phyloP scores from a whole-genome alignment of 2,329 filamentous ascomycete species.

The Verruconis gallopava region DNA sequence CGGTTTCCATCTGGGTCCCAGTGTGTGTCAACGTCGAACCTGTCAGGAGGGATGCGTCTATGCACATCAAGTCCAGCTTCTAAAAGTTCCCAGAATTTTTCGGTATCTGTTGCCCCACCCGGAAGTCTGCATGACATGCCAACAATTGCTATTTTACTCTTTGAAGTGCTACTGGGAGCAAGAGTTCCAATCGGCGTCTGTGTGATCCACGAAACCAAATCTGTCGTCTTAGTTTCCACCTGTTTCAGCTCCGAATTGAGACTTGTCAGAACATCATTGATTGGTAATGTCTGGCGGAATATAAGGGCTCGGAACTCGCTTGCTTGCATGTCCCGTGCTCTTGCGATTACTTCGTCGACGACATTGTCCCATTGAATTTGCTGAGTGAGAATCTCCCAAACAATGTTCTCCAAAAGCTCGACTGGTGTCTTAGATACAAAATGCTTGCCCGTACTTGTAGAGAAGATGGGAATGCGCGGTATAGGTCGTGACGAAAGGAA shows the following conservation, averaged over 20 bases:
- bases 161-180: not conserved
- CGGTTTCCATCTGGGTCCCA: conserved; percentile 2
- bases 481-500: not conserved
- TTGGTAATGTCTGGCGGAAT: not conserved
- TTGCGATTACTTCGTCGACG: not conserved
- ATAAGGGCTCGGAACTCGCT: not conserved
- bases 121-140: conserved; percentile 11
- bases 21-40: conserved; percentile 7
- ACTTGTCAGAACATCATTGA: not conserved
- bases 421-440: not conserved
- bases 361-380: conserved; percentile 1
- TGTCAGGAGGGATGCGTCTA: conserved; percentile 8
- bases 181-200: not conserved
- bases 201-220: not conserved
- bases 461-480: conserved; percentile 1
- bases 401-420: not conserved
- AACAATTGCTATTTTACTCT: conserved; percentile 11
- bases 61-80: conserved; percentile 9
- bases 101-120: conserved; percentile 5
- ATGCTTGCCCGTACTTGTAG: not conserved
- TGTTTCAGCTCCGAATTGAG: not conserved
- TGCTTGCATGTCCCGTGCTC: not conserved
- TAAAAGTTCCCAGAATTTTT: conserved; percentile 11
- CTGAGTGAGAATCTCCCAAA: conserved; percentile 1
- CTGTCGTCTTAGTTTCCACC: not conserved